Conservation (phyloP, 768 basidiomycete species). For the Lyophyllum decastes region DNA sequence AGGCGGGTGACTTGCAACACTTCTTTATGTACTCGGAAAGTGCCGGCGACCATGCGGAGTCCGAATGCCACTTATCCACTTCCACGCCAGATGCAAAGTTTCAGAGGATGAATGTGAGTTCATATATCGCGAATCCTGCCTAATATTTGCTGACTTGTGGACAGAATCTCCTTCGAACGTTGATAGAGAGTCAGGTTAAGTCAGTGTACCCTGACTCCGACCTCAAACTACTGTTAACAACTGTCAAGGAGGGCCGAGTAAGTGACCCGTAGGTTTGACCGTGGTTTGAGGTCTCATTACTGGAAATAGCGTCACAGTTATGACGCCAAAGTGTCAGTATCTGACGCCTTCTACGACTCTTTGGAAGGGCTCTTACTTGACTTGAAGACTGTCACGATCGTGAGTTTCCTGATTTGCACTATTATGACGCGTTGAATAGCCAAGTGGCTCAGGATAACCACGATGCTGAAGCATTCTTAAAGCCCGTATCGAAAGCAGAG, state of each 20-base stretch:
- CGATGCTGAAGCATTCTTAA: constrained; percentile 91
- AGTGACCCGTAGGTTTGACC: constrained; percentile 34
- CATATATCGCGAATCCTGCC: constrained; percentile 24
- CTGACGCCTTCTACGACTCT: constrained; percentile 92
- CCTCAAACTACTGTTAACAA: constrained; percentile 78
- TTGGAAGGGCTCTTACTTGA: constrained; percentile 87
- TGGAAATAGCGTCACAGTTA: constrained; percentile 40
- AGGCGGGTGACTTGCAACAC: no score
- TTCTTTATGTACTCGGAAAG: constrained; percentile 9
- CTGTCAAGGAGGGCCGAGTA: constrained; percentile 89
- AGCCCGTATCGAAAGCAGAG: constrained; percentile 88
- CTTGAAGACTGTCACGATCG: constrained; percentile 75
- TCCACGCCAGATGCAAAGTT: constrained; percentile 24
- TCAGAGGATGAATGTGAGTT: constrained; percentile 48
- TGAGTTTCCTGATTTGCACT: constrained; percentile 32
- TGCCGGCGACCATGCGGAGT: constrained; percentile 17
- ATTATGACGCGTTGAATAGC: constrained; percentile 24
- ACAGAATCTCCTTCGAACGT: constrained; percentile 87
- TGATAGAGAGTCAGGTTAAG: constrained; percentile 77
- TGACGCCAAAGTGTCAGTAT: constrained; percentile 58
- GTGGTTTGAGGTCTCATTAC: constrained; percentile 9
- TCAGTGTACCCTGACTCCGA: constrained; percentile 62
- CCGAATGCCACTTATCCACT: constrained; percentile 8
- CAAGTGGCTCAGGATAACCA: constrained; percentile 68
- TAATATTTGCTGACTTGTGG: constrained; percentile 9